Conservation (phyloP, 2,329 filamentous ascomycete genomes). For the Fusarium begoniae region DNA sequence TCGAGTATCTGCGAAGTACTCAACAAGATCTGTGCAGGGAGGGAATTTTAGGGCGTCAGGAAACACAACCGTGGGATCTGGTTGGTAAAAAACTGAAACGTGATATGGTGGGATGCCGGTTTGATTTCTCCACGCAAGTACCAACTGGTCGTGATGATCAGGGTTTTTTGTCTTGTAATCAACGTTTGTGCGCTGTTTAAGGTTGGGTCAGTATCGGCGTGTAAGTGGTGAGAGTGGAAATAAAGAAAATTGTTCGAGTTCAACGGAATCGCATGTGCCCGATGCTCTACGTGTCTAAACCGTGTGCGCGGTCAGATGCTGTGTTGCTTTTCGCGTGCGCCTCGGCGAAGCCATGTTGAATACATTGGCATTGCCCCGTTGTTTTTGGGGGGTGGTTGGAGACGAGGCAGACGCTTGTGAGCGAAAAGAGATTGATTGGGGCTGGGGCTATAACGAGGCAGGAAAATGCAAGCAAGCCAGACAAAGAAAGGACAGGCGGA, state of each 20-base stretch:
- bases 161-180: background rate
- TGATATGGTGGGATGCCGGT: conserved; percentile 19
- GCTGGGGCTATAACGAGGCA: conserved; percentile 20
- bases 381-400: conserved; percentile 32
- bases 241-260: background rate
- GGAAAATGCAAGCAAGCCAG: conserved; percentile 4
- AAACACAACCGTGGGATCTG: conserved; percentile 28
- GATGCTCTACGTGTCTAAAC: conserved; percentile 12
- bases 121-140: conserved; percentile 31
- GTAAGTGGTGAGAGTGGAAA: conserved; percentile 1
- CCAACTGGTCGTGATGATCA: conserved; percentile 11
- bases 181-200: background rate
- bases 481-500: background rate
- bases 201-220: conserved; percentile 10
- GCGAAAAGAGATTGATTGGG: conserved; percentile 19
- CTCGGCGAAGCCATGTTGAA: conserved; percentile 16
- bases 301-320: conserved; percentile 26
- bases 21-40: conserved; percentile 34
- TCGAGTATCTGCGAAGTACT: conserved; percentile 37
- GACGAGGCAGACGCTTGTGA: conserved; percentile 10
- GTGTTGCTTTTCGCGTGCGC: conserved; percentile 21
- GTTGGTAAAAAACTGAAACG: conserved; percentile 27
- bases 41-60: conserved; percentile 26
- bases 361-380: conserved; percentile 22
- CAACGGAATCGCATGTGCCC: background rate